Evolutionary conservation across 805 yeast genomes (phyloP), one percentile per base, ranked within the genome.

Genomic region (Candida odintsovae): DNA sequence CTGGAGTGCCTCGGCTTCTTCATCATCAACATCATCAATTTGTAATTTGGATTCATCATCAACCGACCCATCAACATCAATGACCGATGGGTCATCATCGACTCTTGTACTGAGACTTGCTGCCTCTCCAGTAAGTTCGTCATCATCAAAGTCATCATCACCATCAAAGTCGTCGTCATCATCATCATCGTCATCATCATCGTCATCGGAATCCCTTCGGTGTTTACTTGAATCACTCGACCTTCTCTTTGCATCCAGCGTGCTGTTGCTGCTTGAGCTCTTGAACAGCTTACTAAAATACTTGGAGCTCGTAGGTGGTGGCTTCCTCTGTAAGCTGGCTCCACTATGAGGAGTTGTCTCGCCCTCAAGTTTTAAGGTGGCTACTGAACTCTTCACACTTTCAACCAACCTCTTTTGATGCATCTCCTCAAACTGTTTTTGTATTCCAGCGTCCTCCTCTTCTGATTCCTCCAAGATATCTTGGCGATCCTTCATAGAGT

Each of bases 251-350:
- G 40, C 23, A 13, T 35, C 29, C 15, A 23, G 9, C 1, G 56
- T 47, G 9, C 58, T 53, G 1, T 58, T 50, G 33, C 53, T 49
- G 38, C 58, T 52, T 3, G 53, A 10, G 40, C 52, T 54, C 28
- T 57, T 49, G 44, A 59, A 59, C 13, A 59, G 33, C 38, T 55
- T 59, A 15, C 62, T 52, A 16, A 59, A 50, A 4, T 33, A 33
- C 11, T 33, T 33, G 20, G 36, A 36, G 23, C 23, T 36, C 9
- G 39, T 36, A n/a, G 53, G 44, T 10, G 47, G 19, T 18, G 43
- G 49, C 23, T 46, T 42, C 28, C 41, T 23, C 33, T 36, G 20
- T 9, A 18, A 36, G 11, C n/a, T 28, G 19, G 19, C 25, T 9
- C 22, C 15, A n/a, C 6, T 15, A 4, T 22, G n/a, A 13, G 31